These are phyloP conservation scores for Starmera dryadoides DNA, from an alignment of 805 yeast genomes.

Conservation along the genomic window DNA sequence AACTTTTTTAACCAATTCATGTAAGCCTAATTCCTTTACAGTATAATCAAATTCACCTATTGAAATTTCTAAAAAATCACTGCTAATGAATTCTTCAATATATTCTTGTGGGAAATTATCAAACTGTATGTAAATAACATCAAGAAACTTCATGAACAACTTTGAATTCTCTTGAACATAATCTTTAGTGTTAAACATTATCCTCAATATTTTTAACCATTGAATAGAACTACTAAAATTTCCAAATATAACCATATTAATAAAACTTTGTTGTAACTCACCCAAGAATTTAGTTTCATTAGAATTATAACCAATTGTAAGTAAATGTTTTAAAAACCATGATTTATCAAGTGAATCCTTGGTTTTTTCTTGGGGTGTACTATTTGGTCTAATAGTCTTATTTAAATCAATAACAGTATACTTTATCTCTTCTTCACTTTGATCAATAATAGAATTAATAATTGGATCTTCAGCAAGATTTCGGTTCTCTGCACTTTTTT, in stretches of 20 bases:
- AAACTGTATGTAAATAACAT: slow-evolving; percentile 29
- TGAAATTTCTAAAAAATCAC: slow-evolving; percentile 10
- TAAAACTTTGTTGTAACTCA: slow-evolving; percentile 47
- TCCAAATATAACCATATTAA: slow-evolving; percentile 45
- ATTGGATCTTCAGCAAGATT: slow-evolving; percentile 24
- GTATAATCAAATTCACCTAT: slow-evolving; percentile 18
- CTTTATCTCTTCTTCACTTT: slow-evolving; percentile 27
- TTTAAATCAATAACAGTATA: slow-evolving; percentile 37
- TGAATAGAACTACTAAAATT: slow-evolving; percentile 59
- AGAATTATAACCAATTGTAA: slow-evolving; percentile 20
- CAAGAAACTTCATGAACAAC: slow-evolving; percentile 27
- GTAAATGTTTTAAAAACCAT: slow-evolving; percentile 41
- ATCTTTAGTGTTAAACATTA: slow-evolving; percentile 31
- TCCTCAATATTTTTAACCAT: slow-evolving; percentile 47
- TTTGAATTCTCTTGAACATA: slow-evolving; percentile 16
- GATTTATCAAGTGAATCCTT: slow-evolving; percentile 51
- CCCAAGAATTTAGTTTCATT: slow-evolving; percentile 31
- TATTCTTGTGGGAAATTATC: slow-evolving; percentile 36
- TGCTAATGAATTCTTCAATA: slow-evolving; percentile 24
- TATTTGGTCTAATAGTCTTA: slow-evolving; percentile 27
- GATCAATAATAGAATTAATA: slow-evolving; percentile 24
- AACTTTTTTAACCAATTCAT: slow-evolving; percentile 8
- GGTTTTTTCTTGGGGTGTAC: slow-evolving; percentile 35
- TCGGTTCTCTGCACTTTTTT: slow-evolving; percentile 20
- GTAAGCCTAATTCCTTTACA: slow-evolving; percentile 15